A percentile compares a stretch with the other conserved stretches of the same genome.
These are phyloP conservation scores for Pneumocystis carinii DNA, from an alignment of 1,139 yeast species.

Conservation along the genomic window DNA sequence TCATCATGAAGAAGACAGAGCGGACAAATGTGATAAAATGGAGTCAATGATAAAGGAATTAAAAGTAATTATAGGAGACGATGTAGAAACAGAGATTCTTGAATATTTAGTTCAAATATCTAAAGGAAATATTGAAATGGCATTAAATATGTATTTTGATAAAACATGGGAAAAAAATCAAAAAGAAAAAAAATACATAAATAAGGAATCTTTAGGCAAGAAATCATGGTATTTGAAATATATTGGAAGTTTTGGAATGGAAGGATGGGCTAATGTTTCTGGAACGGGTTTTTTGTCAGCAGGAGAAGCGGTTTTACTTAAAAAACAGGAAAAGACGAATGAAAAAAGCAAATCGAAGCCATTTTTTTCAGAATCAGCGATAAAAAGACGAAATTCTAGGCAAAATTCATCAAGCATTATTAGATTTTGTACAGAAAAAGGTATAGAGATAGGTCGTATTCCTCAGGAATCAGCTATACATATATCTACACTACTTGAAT, in stretches of 20 bases:
- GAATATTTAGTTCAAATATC: slow-evolving; percentile 16
- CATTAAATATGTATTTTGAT: slow-evolving; percentile 22
- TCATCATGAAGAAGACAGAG: no score
- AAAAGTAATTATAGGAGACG: background rate
- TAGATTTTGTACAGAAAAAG: slow-evolving; percentile 21
- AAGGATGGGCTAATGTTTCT: slow-evolving; percentile 76
- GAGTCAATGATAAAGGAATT: background rate
- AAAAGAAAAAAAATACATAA: slow-evolving; percentile 5
- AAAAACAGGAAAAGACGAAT: slow-evolving; percentile 7
- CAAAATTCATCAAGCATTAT: slow-evolving; percentile 22
- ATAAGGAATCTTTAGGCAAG: background rate
- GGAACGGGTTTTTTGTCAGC: slow-evolving; percentile 39
- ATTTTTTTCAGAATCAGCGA: background rate
- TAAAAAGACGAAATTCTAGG: slow-evolving; percentile 3
- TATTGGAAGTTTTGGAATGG: background rate
- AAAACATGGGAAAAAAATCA: background rate
- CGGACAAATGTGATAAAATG: no score
- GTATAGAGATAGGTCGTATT: slow-evolving; percentile 62
- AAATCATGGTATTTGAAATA: background rate
- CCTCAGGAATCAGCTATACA: slow-evolving; percentile 60
- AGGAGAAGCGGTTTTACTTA: slow-evolving; percentile 28
- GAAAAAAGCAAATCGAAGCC: background rate
- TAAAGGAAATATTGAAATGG: slow-evolving; percentile 19
- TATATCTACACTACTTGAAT: slow-evolving; percentile 50
- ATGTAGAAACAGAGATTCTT: background rate